Conservation (phyloP, 768 basidiomycete genomes). For the Dioszegia crocea region DNA sequence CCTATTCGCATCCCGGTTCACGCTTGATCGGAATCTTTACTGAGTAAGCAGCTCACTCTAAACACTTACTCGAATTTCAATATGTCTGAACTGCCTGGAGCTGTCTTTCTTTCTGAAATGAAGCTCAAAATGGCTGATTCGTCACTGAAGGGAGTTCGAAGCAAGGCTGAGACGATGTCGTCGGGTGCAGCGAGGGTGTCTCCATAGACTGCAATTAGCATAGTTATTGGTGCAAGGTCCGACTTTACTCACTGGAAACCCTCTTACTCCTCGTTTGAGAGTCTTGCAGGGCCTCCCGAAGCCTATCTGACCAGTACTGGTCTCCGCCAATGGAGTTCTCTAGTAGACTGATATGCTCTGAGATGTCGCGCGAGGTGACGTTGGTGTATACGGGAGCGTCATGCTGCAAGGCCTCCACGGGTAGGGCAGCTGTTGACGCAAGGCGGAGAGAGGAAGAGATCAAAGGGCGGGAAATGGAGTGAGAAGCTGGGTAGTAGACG, state of each 20-base stretch:
- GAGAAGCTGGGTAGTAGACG: too few relatives aligned
- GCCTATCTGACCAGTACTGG: constrained; percentile 25
- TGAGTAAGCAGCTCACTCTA: neutral
- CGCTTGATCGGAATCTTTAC: neutral
- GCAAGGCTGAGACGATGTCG: constrained; percentile 37
- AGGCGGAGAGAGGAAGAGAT: neutral
- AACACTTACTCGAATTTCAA: constrained; percentile 5
- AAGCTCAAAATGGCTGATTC: constrained; percentile 11
- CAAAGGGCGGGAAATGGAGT: neutral
- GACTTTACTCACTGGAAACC: constrained; percentile 16
- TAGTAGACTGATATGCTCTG: constrained; percentile 3
- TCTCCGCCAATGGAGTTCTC: constrained; percentile 36
- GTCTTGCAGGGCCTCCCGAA: constrained; percentile 19
- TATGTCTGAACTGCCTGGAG: neutral
- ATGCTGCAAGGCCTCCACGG: neutral
- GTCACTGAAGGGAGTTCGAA: constrained; percentile 41
- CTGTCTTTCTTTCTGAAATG: constrained; percentile 8
- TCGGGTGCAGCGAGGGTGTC: constrained; percentile 23
- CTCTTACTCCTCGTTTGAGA: constrained; percentile 4
- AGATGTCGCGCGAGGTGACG: neutral
- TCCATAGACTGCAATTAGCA: constrained; percentile 27
- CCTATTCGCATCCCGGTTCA: neutral
- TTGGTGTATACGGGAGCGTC: neutral
- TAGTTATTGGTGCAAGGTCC: neutral
- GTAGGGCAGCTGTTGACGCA: neutral